These are phyloP conservation scores for Madurella mycetomatis DNA, from an alignment of 2,329 filamentous ascomycete species.

Conservation along the genomic window DNA sequence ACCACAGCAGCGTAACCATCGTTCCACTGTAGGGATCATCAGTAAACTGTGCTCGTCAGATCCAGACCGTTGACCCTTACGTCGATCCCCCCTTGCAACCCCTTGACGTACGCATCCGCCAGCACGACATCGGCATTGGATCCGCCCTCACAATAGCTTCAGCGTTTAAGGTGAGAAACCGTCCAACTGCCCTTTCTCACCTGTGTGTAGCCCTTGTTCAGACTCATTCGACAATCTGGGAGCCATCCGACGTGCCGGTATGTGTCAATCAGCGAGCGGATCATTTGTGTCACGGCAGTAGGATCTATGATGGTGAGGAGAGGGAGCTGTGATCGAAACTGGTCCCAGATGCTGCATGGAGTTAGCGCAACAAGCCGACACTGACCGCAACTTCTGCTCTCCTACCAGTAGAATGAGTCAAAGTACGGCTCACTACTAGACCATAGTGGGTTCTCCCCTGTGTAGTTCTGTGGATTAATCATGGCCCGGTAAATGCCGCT, in stretches of 20 bases:
- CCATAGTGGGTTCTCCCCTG: slow-evolving; percentile 68
- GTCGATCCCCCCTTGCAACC: slow-evolving; percentile 54
- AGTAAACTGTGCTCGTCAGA: slow-evolving; percentile 7
- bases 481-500: slow-evolving; percentile 68
- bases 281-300: slow-evolving; percentile 57
- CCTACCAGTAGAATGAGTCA: slow-evolving; percentile 68
- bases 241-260: slow-evolving; percentile 67
- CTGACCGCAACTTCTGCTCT: not conserved
- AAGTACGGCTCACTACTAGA: slow-evolving; percentile 64
- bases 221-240: slow-evolving; percentile 72
- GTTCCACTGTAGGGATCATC: slow-evolving; percentile 44
- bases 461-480: slow-evolving; percentile 70
- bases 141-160: slow-evolving; percentile 50
- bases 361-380: slow-evolving; percentile 9
- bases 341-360: slow-evolving; percentile 59
- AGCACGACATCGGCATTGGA: slow-evolving; percentile 69
- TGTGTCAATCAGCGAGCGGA: slow-evolving; percentile 66
- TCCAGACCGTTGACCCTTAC: slow-evolving; percentile 18
- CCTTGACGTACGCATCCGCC: slow-evolving; percentile 64
- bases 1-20: slow-evolving; percentile 66
- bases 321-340: slow-evolving; percentile 64
- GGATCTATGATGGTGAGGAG: slow-evolving; percentile 67
- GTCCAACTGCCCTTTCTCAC: slow-evolving; percentile 18
- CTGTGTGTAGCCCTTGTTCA: slow-evolving; percentile 69
- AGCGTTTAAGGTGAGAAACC: no score